A percentile compares a stretch with the other conserved stretches of the same genome.
Conservation (phyloP, 2,329 filamentous ascomycete genomes). For the Fusarium nodosum region DNA sequence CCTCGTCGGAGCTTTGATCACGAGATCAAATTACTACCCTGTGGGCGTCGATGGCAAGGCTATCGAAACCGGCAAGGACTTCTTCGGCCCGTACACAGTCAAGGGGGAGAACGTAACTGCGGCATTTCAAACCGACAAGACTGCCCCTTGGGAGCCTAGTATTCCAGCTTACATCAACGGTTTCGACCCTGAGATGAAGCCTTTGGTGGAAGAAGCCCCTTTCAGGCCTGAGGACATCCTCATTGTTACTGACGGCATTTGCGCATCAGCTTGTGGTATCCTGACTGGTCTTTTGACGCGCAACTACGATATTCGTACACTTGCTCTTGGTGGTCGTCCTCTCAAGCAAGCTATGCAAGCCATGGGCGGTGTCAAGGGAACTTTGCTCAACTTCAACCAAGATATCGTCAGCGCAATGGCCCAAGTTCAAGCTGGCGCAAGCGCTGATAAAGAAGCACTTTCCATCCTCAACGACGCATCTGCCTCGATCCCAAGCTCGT, state of each 20-base stretch:
- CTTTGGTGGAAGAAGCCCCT: constrained; percentile 31
- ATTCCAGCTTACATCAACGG: constrained; percentile 41
- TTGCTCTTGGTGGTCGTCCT: constrained; percentile 73
- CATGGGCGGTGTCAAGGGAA: constrained; percentile 75
- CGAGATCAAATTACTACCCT: constrained; percentile 27
- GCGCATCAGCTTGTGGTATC: constrained; percentile 46
- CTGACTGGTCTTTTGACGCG: constrained; percentile 52
- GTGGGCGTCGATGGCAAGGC: constrained; percentile 19
- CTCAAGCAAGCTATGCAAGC: constrained; percentile 68
- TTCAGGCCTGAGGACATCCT: constrained; percentile 48
- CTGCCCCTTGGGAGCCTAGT: constrained; percentile 21
- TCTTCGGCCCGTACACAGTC: constrained; percentile 42
- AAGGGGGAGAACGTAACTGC: constrained; percentile 44
- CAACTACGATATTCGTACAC: constrained; percentile 50
- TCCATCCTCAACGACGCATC: constrained; percentile 24
- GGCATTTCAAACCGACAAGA: constrained; percentile 38
- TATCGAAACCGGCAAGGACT: constrained; percentile 42
- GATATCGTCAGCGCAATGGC: constrained; percentile 28
- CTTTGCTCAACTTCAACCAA: constrained; percentile 39
- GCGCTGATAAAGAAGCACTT: constrained; percentile 20
- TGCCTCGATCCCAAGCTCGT: constrained; percentile 31
- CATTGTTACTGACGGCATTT: constrained; percentile 45
- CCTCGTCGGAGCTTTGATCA: constrained; percentile 32
- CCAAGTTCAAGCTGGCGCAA: constrained; percentile 25
- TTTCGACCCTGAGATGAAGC: constrained; percentile 31